Evolutionary conservation across 305 asterid genomes (phyloP).

Genomic region (Solanum aculeatissimum): DNA sequence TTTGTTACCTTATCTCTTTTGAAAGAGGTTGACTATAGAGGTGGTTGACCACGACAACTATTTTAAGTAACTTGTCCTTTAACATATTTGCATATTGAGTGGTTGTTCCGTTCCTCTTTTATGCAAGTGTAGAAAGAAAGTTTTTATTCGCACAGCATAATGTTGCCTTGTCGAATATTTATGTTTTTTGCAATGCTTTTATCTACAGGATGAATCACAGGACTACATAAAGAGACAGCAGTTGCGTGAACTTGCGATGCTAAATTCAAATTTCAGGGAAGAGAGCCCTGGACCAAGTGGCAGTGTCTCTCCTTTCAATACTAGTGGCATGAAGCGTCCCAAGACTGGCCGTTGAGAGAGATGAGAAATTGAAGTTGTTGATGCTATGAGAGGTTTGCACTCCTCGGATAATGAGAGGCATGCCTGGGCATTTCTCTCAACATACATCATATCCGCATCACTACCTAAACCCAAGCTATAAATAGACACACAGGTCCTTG

Average conservation of each 20-base stretch:
- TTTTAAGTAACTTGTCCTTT: neutral
- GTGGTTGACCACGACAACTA: neutral
- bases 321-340: slow-evolving; percentile 93
- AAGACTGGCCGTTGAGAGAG: slow-evolving; percentile 62
- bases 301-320: slow-evolving; percentile 84
- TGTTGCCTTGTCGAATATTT: neutral
- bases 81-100: neutral
- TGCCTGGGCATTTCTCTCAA: neutral
- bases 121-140: neutral
- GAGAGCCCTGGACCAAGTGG: slow-evolving; percentile 96
- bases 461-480: slow-evolving; percentile 9
- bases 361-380: neutral
- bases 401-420: slow-evolving; percentile 6
- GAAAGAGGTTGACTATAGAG: neutral
- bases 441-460: slow-evolving; percentile 6
- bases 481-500: slow-evolving; percentile 12
- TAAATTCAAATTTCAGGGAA: slow-evolving; percentile 71
- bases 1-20: neutral
- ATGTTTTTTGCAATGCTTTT: neutral
- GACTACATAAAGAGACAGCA: slow-evolving; percentile 91
- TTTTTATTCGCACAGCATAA: neutral
- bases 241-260: slow-evolving; percentile 85
- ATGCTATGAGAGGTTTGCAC: slow-evolving; percentile 7
- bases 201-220: slow-evolving; percentile 82
- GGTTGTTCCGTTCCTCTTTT: neutral